phyloP scores from a whole-genome alignment of 768 basidiomycete species.

The Mycena polygramma region DNA sequence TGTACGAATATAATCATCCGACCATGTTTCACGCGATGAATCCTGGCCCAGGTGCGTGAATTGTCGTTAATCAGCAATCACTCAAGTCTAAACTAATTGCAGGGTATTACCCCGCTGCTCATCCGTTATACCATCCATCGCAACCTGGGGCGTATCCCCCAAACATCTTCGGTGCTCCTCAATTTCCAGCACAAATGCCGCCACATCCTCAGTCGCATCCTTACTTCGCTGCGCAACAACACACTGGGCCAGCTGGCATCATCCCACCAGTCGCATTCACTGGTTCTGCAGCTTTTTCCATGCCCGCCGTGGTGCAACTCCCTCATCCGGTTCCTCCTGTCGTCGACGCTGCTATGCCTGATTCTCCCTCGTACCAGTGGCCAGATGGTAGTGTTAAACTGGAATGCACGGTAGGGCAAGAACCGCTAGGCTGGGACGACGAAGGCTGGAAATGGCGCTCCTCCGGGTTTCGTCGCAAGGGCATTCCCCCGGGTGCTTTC shows the following conservation, averaged over 20 bases:
- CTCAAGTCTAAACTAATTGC: not conserved
- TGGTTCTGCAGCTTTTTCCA: not conserved
- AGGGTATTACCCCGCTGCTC: not conserved
- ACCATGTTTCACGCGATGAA: no score
- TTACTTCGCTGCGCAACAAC: not conserved
- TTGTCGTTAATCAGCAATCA: not conserved
- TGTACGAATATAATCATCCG: not conserved
- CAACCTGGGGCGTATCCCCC: no score
- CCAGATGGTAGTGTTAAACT: constrained; percentile 17
- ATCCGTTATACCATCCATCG: not conserved
- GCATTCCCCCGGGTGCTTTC: not conserved
- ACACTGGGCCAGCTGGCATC: not conserved
- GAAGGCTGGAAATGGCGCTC: constrained; percentile 21
- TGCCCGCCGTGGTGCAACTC: not conserved
- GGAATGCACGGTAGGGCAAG: constrained; percentile 10
- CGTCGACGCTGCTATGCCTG: not conserved
- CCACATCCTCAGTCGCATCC: not conserved
- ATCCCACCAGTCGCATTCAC: not conserved
- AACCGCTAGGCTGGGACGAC: constrained; percentile 9
- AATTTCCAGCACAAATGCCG: not conserved
- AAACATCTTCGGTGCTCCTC: not conserved
- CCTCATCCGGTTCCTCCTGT: not conserved
- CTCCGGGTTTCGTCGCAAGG: not conserved
- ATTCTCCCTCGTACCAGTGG: constrained; percentile 1
- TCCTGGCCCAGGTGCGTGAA: not conserved